Conservation (phyloP, 2,329 filamentous ascomycete species). For the Biscogniauxia marginata region DNA sequence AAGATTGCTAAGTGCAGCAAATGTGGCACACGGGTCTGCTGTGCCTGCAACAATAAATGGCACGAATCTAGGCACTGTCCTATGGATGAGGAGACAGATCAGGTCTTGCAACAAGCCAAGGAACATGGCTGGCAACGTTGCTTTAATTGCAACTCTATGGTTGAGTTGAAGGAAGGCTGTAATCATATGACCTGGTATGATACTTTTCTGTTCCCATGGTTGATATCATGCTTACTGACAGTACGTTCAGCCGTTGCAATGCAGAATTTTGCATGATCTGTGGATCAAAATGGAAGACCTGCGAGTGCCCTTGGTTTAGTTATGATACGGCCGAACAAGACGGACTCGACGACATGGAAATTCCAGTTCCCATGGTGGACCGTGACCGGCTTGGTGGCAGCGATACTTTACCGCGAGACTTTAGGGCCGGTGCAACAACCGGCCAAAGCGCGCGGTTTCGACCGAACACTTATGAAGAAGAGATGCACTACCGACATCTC, state of each 20-base stretch:
- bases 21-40: constrained; percentile 75
- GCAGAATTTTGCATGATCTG: constrained; percentile 89
- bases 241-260: constrained; percentile 59
- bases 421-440: constrained; percentile 27
- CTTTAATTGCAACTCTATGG: constrained; percentile 68
- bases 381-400: constrained; percentile 34
- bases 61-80: constrained; percentile 70
- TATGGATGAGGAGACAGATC: constrained; percentile 64
- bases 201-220: not conserved
- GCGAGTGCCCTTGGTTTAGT: constrained; percentile 79
- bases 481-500: constrained; percentile 43
- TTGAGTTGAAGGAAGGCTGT: constrained; percentile 79
- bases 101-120: constrained; percentile 63
- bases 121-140: constrained; percentile 74
- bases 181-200: constrained; percentile 85
- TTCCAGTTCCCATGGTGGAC: constrained; percentile 40
- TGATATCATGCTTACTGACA: constrained; percentile 23
- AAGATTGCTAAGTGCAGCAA: constrained; percentile 68
- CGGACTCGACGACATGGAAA: constrained; percentile 51
- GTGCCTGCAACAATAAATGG: constrained; percentile 70
- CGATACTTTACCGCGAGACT: constrained; percentile 28
- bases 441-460: constrained; percentile 27
- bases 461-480: constrained; percentile 45
- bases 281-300: constrained; percentile 77
- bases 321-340: constrained; percentile 56